Conservation (phyloP, 2,329 filamentous ascomycete species). For the Monascus ruber region DNA sequence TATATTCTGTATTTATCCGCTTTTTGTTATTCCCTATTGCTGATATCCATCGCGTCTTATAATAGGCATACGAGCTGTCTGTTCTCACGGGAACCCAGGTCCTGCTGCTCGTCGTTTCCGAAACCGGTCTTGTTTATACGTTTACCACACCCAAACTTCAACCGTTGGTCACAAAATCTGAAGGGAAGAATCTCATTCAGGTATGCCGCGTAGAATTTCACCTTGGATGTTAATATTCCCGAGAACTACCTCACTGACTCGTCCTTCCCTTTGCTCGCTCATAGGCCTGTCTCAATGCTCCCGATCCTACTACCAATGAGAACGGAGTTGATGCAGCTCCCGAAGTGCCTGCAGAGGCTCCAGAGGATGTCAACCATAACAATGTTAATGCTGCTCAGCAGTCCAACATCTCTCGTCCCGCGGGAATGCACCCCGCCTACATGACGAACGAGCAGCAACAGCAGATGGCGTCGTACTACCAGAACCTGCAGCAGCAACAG, state of each 20-base stretch:
- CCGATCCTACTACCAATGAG: slow-evolving; percentile 75
- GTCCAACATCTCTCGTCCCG: slow-evolving; percentile 53
- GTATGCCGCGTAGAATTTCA: slow-evolving; percentile 39
- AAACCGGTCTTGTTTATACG: slow-evolving; percentile 94
- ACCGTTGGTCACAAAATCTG: slow-evolving; percentile 92
- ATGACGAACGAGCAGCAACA: slow-evolving; percentile 57
- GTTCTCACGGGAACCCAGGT: slow-evolving; percentile 98
- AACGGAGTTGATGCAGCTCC: slow-evolving; percentile 61
- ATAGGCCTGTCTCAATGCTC: slow-evolving; percentile 91
- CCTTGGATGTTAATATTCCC: background rate
- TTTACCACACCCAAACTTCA: slow-evolving; percentile 98
- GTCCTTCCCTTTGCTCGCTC: background rate
- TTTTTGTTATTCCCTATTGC: background rate
- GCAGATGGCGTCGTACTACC: slow-evolving; percentile 72
- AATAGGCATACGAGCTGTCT: slow-evolving; percentile 87
- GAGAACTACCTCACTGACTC: no score
- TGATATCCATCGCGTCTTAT: slow-evolving; percentile 6
- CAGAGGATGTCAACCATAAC: slow-evolving; percentile 71
- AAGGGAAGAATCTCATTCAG: slow-evolving; percentile 99
- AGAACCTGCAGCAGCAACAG: slow-evolving; percentile 64
- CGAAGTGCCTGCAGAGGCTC: slow-evolving; percentile 67
- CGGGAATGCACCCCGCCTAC: slow-evolving; percentile 59
- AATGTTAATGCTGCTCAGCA: slow-evolving; percentile 63
- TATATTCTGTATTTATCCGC: background rate
- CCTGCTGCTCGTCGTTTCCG: slow-evolving; percentile 86